Evolutionary conservation across 2,329 filamentous ascomycete genomes (phyloP).

Genomic region (Passalora sequoiae): DNA sequence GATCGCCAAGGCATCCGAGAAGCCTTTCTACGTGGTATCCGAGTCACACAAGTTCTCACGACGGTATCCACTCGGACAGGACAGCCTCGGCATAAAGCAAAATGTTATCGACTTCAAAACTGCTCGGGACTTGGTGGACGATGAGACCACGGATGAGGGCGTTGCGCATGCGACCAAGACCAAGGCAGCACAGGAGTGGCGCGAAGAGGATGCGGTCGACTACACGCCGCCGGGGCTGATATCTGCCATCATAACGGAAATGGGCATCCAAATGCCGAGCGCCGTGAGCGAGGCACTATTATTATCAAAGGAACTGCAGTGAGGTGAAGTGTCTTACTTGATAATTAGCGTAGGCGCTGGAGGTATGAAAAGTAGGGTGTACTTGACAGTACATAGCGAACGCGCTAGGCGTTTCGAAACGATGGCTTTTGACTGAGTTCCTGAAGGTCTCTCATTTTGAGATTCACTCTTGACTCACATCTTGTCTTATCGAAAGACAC

Average conservation of each 20-base stretch:
- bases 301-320: too few species aligned
- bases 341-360: too few species aligned
- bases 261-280: conserved; percentile 64
- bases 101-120: conserved; percentile 70
- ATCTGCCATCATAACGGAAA: conserved; percentile 69
- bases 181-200: conserved; percentile 18
- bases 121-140: conserved; percentile 67
- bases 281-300: conserved; percentile 68
- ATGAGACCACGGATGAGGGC: conserved; percentile 22
- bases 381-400: too few species aligned
- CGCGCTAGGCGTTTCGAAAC: too few species aligned
- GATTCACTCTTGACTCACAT: not conserved
- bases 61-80: conserved; percentile 75
- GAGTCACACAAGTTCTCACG: conserved; percentile 97
- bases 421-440: too few species aligned
- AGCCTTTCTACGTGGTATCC: conserved; percentile 83
- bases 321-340: too few species aligned
- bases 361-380: too few species aligned
- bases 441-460: not conserved
- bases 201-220: conserved; percentile 55
- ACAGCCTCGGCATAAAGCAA: conserved; percentile 75
- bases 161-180: conserved; percentile 25
- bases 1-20: conserved; percentile 65
- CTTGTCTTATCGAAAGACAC: not conserved
- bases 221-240: conserved; percentile 62